Percentiles rank a stretch among this genome's conserved stretches.
Conservation (phyloP, 2,329 filamentous ascomycete genomes). For the Calonectria hongkongensis region DNA sequence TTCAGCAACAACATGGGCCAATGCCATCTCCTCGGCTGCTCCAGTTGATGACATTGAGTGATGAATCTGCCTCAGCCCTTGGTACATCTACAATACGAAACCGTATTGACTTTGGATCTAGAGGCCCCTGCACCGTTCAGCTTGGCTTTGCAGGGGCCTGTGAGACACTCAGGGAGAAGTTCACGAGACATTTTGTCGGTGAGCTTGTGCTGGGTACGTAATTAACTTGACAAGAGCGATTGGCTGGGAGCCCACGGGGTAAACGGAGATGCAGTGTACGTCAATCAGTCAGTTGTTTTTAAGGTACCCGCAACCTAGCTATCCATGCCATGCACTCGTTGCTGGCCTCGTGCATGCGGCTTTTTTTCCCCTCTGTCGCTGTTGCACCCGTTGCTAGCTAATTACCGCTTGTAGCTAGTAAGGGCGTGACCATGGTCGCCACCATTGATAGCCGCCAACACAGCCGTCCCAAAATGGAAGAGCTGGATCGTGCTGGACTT, state of each 20-base stretch:
- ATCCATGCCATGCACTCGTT: slow-evolving; percentile 27
- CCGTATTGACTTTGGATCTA: background rate
- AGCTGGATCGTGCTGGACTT: background rate
- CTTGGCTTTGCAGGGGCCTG: slow-evolving; percentile 18
- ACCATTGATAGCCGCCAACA: background rate
- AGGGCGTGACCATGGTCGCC: background rate
- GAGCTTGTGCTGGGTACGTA: slow-evolving; percentile 28
- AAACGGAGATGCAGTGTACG: slow-evolving; percentile 32
- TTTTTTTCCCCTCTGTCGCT: slow-evolving; percentile 22
- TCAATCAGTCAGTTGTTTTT: slow-evolving; percentile 32
- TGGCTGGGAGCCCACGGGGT: slow-evolving; percentile 27
- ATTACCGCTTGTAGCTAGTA: slow-evolving; percentile 15
- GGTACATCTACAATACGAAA: slow-evolving; percentile 19
- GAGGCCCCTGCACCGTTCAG: slow-evolving; percentile 20
- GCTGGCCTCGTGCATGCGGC: slow-evolving; percentile 38
- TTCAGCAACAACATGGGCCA: slow-evolving; percentile 4
- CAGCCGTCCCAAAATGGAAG: slow-evolving; percentile 1
- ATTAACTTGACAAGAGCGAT: slow-evolving; percentile 28
- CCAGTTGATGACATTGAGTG: slow-evolving; percentile 5
- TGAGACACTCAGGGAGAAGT: slow-evolving; percentile 33
- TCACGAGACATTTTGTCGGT: slow-evolving; percentile 40
- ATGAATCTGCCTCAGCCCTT: slow-evolving; percentile 2
- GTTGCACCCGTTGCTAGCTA: slow-evolving; percentile 5
- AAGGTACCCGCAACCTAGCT: slow-evolving; percentile 25
- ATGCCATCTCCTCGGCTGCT: background rate